Evolutionary conservation across 2,329 filamentous ascomycete species (phyloP).

Genomic region (Keithomyces neogunnii): DNA sequence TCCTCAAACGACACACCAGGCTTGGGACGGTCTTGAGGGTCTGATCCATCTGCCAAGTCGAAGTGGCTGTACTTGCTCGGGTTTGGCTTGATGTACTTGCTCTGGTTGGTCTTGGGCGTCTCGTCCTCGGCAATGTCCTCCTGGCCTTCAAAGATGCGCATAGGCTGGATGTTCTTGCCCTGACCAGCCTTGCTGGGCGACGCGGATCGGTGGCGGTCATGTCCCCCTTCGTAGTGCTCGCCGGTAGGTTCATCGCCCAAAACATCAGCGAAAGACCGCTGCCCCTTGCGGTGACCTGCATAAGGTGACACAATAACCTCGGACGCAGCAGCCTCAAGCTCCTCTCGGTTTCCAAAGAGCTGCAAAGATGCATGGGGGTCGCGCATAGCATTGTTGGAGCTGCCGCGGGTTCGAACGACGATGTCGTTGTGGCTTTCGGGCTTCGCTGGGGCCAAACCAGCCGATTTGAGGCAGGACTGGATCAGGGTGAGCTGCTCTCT

Average conservation of each 20-base stretch:
- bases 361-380: conserved; percentile 65
- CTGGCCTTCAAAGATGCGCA: conserved; percentile 53
- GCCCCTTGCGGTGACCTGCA: conserved; percentile 47
- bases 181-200: conserved; percentile 43
- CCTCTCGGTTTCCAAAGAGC: conserved; percentile 64
- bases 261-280: conserved; percentile 69
- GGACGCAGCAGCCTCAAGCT: conserved; percentile 41
- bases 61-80: conserved; percentile 81
- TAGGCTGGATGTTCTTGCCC: conserved; percentile 54
- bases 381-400: conserved; percentile 45
- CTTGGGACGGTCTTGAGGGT: conserved; percentile 38
- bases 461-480: conserved; percentile 46
- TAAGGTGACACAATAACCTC: conserved; percentile 49
- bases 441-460: conserved; percentile 25
- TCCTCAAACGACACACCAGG: conserved; percentile 32
- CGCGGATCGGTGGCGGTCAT: conserved; percentile 40
- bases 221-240: conserved; percentile 32
- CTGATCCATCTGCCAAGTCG: conserved; percentile 62
- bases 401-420: conserved; percentile 38
- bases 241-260: conserved; percentile 44
- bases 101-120: conserved; percentile 31
- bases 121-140: conserved; percentile 33
- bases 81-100: conserved; percentile 53
- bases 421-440: conserved; percentile 27
- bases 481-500: conserved; percentile 77